Percentiles rank a stretch among this genome's conserved stretches.
Conservation (phyloP, 2,329 filamentous ascomycete species). For the Pseudogymnoascus sp. region DNA sequence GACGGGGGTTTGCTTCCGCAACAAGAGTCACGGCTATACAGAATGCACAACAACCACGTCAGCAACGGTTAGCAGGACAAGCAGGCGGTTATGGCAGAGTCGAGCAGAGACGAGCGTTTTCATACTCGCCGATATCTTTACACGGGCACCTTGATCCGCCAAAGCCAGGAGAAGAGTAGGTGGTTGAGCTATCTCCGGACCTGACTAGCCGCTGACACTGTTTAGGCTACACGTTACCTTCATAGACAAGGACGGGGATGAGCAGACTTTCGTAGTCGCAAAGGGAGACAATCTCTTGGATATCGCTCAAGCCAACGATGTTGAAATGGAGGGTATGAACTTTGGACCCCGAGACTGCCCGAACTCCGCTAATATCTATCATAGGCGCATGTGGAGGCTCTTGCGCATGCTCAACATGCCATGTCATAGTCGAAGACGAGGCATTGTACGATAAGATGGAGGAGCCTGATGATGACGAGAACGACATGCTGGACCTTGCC, state of each 20-base stretch:
- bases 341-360: neutral
- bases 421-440: constrained; percentile 60
- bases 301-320: constrained; percentile 86
- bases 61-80: neutral
- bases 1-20: constrained; percentile 4
- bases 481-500: constrained; percentile 66
- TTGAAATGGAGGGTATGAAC: constrained; percentile 85
- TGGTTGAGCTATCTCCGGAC: constrained; percentile 5
- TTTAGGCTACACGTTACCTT: constrained; percentile 79
- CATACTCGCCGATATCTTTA: constrained; percentile 47
- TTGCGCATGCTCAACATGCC: constrained; percentile 68
- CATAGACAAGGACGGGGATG: constrained; percentile 77
- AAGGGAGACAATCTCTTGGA: constrained; percentile 91
- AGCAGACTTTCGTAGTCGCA: constrained; percentile 69
- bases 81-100: neutral
- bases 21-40: neutral
- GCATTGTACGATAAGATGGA: constrained; percentile 56
- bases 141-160: constrained; percentile 81
- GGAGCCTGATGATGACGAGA: constrained; percentile 55
- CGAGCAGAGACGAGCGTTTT: constrained; percentile 46
- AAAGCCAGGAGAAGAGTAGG: constrained; percentile 86
- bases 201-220: constrained; percentile 10
- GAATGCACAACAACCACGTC: constrained; percentile 1
- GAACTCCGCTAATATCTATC: constrained; percentile 7
- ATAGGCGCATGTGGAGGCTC: constrained; percentile 78